Conservation (phyloP, 179 eudicot species). For the Spergularia azorica region DNA sequence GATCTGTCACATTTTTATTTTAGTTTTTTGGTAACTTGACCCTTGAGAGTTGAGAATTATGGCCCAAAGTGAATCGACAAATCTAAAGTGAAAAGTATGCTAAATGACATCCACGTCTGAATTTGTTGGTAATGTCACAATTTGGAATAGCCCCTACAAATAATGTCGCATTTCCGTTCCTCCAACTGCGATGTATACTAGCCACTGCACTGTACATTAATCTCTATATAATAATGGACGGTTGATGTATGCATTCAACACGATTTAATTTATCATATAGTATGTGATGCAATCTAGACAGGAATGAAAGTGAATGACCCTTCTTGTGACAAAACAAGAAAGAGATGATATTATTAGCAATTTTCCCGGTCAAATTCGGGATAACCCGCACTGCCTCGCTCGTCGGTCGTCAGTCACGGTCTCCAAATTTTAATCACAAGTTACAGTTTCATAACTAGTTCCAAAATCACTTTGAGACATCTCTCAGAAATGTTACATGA, state of each 20-base stretch:
- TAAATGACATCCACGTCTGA: neutral
- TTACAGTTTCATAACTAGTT: constrained; percentile 3
- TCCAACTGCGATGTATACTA: too few species aligned
- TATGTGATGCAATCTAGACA: too few species aligned
- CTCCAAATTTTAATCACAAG: constrained; percentile 1
- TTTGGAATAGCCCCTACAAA: neutral
- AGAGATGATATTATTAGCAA: constrained; percentile 1
- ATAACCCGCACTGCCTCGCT: neutral
- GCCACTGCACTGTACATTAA: too few species aligned
- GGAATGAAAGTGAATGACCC: too few species aligned
- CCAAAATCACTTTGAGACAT: neutral
- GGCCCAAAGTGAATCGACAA: neutral
- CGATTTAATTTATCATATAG: too few species aligned
- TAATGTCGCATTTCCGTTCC: too few species aligned
- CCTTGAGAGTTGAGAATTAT: neutral
- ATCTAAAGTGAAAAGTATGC: neutral
- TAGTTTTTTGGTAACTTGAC: too few species aligned
- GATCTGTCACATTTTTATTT: neutral
- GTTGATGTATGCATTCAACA: too few species aligned
- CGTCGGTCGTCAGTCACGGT: neutral
- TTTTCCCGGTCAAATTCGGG: neutral
- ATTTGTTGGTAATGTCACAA: constrained; percentile 1
- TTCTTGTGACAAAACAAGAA: neutral
- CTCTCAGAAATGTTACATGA: neutral
- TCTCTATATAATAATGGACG: too few species aligned